Conservation (phyloP, 257 asterid species). For the Fraxinus anomala region DNA sequence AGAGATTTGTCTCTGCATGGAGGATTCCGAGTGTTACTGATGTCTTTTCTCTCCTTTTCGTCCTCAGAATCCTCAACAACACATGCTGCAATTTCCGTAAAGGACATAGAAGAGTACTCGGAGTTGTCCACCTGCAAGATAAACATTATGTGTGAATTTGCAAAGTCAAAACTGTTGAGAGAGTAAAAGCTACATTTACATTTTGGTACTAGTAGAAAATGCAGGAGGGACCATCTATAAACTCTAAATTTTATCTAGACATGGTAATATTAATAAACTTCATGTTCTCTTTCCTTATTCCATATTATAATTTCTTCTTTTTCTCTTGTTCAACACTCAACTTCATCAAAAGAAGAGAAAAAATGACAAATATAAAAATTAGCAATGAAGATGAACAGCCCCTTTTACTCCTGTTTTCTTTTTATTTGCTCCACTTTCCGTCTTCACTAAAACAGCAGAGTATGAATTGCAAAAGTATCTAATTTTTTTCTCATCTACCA, state of each 20-base stretch:
- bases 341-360: background rate
- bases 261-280: background rate
- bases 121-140: background rate
- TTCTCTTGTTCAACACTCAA: background rate
- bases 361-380: background rate
- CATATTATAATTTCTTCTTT: background rate
- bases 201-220: background rate
- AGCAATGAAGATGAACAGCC: background rate
- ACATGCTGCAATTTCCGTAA: slow-evolving; percentile 37
- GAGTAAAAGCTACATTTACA: background rate
- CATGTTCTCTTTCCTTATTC: background rate
- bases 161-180: background rate
- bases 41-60: slow-evolving; percentile 28
- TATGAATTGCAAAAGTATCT: background rate
- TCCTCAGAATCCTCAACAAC: slow-evolving; percentile 67
- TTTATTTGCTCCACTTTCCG: background rate
- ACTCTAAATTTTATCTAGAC: background rate
- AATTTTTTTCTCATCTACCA: background rate
- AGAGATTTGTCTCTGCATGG: background rate
- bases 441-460: background rate
- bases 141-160: background rate
- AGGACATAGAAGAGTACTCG: slow-evolving; percentile 21
- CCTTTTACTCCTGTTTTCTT: background rate
- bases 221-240: background rate
- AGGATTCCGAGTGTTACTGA: slow-evolving; percentile 14